Evolutionary conservation across 2,329 filamentous ascomycete species (phyloP), one percentile per base, ranked within the genome.

Genomic region (Colletotrichum phormii): DNA sequence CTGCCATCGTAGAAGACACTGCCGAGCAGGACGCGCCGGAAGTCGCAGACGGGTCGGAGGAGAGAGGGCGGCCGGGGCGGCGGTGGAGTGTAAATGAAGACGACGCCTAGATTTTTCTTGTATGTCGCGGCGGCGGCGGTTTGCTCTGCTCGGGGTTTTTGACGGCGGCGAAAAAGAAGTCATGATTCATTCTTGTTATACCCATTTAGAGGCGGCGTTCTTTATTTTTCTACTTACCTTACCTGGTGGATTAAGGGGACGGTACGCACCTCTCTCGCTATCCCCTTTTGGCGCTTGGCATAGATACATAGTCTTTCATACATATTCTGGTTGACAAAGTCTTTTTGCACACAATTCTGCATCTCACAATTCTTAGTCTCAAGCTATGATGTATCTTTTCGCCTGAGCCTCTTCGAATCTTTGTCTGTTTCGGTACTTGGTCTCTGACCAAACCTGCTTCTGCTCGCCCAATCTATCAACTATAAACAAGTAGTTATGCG

Each of bases 151-250:
- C n/a, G 3, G 22, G 26, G 13, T 22, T 42, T 12, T 57, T 66
- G 24, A 18, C 18, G 53, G 55, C 31, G 62, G 63, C 67, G 63
- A 51, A 37, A 31, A 71, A 67, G 15, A 29, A 29, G 3, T 70
- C 18, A 61, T 64, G 35, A 57, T 70, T 70, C 46, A 51, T 72
- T 35, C 24, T 71, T 70, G 62, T 72, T 73, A 73, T 73, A 73
- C 71, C 67, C 71, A 73, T 67, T 63, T 63, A 72, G 71, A 73
- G 67, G 67, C 71, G 68, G 37, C 37, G 37, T 18, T 37, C 3
- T 37, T 37, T 13, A 0, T 46, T 63, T 29, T 35, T 51, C 42
- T 46, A 46, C 42, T 7, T 18, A 42, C 37, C 37, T 42, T 13
- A 46, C 35, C 5, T 2, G 37, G 62, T 58, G 12, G 55, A 57